Conservation (phyloP, 306 rosid species). For the Lathyrus oleraceus region DNA sequence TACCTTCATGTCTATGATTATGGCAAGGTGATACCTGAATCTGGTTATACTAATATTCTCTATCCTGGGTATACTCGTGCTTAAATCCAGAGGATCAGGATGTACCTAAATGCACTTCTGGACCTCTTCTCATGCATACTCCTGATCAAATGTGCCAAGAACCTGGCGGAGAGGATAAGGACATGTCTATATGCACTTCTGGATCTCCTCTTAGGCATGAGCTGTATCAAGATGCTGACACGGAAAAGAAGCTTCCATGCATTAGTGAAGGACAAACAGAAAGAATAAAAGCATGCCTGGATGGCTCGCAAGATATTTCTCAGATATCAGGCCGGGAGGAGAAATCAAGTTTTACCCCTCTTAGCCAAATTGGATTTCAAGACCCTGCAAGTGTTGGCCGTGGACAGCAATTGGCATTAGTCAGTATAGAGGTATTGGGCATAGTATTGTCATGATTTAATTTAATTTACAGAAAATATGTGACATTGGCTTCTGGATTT, state of each 20-base stretch:
- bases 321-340: conserved; percentile 83
- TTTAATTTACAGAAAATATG: conserved; percentile 2
- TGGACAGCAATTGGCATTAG: conserved; percentile 81
- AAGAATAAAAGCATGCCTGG: conserved; percentile 40
- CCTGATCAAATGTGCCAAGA: conserved; percentile 39
- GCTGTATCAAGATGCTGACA: conserved; percentile 41
- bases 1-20: conserved; percentile 5
- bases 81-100: conserved; percentile 30
- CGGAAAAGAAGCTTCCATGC: conserved; percentile 38
- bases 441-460: not conserved
- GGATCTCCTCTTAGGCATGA: conserved; percentile 41
- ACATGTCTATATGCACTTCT: conserved; percentile 26
- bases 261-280: conserved; percentile 42
- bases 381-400: conserved; percentile 86
- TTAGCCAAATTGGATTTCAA: conserved; percentile 84
- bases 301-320: conserved; percentile 57
- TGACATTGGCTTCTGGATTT: conserved; percentile 19
- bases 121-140: conserved; percentile 18
- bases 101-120: conserved; percentile 33
- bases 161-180: conserved; percentile 37
- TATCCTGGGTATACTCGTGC: conserved; percentile 29
- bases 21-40: conserved; percentile 38
- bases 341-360: conserved; percentile 70
- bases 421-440: conserved; percentile 76
- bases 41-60: conserved; percentile 37